Conservation (phyloP, 805 yeast species). For the Starmerella stellata region DNA sequence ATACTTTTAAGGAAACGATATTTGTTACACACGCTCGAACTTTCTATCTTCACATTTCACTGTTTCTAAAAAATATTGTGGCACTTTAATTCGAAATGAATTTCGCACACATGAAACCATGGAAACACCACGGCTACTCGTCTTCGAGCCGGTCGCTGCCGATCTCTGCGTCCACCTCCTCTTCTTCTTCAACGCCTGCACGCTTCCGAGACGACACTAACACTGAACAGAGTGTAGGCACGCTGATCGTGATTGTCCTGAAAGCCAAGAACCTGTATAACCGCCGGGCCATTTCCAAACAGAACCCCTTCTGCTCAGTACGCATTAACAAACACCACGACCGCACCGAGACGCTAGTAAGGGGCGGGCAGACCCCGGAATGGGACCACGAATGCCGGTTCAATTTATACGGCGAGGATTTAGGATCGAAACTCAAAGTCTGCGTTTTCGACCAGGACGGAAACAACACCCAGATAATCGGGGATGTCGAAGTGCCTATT, state of each 20-base stretch:
- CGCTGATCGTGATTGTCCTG: constrained; percentile 55
- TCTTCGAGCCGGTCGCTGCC: background rate
- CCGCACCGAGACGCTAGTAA: constrained; percentile 52
- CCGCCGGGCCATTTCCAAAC: constrained; percentile 72
- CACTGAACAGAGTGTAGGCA: constrained; percentile 24
- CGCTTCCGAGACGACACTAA: background rate
- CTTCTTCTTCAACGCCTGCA: background rate
- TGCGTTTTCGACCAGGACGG: constrained; percentile 74
- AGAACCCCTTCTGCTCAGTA: constrained; percentile 74
- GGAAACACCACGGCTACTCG: background rate
- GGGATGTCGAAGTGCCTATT: constrained; percentile 63
- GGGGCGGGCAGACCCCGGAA: constrained; percentile 90
- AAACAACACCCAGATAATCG: constrained; percentile 59
- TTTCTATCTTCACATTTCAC: too few relatives aligned
- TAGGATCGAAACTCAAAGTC: constrained; percentile 42
- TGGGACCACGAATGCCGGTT: constrained; percentile 37
- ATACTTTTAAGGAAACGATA: too few relatives aligned
- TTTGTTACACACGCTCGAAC: too few relatives aligned
- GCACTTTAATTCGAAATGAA: too few relatives aligned
- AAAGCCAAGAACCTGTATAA: constrained; percentile 79
- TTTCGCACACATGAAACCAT: background rate
- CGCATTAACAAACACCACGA: constrained; percentile 68
- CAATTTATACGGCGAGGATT: constrained; percentile 18
- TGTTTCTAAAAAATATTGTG: too few relatives aligned
- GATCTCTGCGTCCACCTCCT: background rate